Conservation (phyloP, 2,329 filamentous ascomycete genomes). For the Epichloe gansuensis region DNA sequence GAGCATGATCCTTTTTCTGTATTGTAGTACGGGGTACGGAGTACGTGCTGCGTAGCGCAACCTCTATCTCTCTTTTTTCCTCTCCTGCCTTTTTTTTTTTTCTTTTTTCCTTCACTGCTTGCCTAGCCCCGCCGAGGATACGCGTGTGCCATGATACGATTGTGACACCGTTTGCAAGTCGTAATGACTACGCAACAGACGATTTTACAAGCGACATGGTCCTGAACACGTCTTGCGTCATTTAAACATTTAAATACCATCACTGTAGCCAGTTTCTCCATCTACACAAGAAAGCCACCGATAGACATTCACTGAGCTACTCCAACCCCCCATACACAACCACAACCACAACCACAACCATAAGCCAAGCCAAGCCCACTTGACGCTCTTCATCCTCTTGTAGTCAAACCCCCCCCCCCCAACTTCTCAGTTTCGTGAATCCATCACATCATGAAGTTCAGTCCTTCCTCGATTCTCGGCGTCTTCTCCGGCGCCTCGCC, state of each 20-base stretch:
- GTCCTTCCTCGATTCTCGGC: background rate
- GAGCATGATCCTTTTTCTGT: too few relatives aligned
- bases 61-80: background rate
- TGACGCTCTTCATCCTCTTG: too few relatives aligned
- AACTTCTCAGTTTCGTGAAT: too few relatives aligned
- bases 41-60: too few relatives aligned
- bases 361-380: too few relatives aligned
- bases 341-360: background rate
- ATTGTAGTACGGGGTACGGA: too few relatives aligned
- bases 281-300: too few relatives aligned
- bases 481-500: background rate
- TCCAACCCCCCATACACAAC: background rate
- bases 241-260: too few relatives aligned
- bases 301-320: background rate
- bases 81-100: background rate
- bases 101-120: background rate
- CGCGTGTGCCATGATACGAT: background rate
- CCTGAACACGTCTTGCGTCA: background rate
- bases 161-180: background rate
- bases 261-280: too few relatives aligned
- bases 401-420: background rate
- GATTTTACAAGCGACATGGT: background rate
- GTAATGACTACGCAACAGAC: background rate
- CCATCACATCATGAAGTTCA: background rate
- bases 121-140: background rate